Conservation (phyloP, 2,329 filamentous ascomycete species). For the Pseudopithomyces chartarum region DNA sequence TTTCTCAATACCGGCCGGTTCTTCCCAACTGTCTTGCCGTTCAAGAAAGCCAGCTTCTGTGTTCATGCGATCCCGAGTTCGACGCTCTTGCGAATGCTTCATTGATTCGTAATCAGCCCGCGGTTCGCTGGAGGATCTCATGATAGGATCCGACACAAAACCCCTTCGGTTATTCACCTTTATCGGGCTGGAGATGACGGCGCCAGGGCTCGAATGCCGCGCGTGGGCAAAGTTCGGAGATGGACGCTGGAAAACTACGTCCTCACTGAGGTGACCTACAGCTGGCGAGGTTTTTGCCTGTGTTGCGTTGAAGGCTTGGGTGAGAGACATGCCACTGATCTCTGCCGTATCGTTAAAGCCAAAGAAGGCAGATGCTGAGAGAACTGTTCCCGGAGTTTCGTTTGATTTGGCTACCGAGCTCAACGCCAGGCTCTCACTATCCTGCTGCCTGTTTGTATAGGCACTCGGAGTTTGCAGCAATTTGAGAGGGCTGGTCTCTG, state of each 20-base stretch:
- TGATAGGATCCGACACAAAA: conserved; percentile 24
- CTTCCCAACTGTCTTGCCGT: conserved; percentile 38
- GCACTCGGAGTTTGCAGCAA: conserved; percentile 50
- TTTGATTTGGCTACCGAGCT: conserved; percentile 45
- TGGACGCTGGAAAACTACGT: conserved; percentile 51
- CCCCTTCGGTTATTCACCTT: conserved; percentile 28
- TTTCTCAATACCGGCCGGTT: conserved; percentile 25
- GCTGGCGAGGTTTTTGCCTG: conserved; percentile 52
- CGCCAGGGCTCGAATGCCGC: conserved; percentile 45
- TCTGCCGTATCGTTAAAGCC: conserved; percentile 29
- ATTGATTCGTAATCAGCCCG: conserved; percentile 50
- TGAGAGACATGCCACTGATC: conserved; percentile 47
- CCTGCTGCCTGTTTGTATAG: conserved; percentile 46
- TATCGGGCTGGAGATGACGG: conserved; percentile 46
- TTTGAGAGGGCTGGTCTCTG: conserved; percentile 39
- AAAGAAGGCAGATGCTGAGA: conserved; percentile 45
- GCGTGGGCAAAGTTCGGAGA: conserved; percentile 48
- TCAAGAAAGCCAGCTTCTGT: conserved; percentile 10
- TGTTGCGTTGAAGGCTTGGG: conserved; percentile 53
- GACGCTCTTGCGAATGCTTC: conserved; percentile 51
- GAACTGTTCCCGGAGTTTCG: conserved; percentile 48
- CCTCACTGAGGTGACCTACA: conserved; percentile 44
- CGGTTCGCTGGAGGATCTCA: conserved; percentile 47
- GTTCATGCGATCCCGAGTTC: conserved; percentile 28
- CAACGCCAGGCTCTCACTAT: conserved; percentile 45